These are phyloP conservation scores for Trichoderma koningiopsis DNA, from an alignment of 2,329 filamentous ascomycete species.

Conservation along the genomic window DNA sequence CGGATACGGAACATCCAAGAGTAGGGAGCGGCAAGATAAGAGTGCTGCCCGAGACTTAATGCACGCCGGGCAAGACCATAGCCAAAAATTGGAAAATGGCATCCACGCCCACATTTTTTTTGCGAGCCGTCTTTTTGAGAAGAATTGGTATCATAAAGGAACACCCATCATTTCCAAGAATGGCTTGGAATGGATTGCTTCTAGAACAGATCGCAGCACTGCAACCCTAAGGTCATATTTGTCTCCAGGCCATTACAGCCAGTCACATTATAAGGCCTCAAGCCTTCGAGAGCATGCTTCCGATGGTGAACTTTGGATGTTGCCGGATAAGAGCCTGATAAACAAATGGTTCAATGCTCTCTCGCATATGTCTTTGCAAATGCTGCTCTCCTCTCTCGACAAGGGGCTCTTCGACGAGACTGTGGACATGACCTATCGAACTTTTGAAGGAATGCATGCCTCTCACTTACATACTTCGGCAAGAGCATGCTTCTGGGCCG, in stretches of 20 bases:
- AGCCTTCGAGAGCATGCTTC: not conserved
- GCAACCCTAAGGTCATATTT: not conserved
- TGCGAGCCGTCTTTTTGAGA: not conserved
- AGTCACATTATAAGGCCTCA: not conserved
- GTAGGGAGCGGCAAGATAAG: not conserved
- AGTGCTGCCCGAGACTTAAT: not conserved
- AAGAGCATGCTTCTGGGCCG: conserved; percentile 2
- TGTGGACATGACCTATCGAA: not conserved
- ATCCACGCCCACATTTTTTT: not conserved
- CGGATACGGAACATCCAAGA: not conserved
- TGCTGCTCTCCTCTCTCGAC: not conserved
- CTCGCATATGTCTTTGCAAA: not conserved
- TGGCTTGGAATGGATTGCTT: conserved; percentile 4
- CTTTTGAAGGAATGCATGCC: not conserved
- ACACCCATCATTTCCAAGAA: not conserved
- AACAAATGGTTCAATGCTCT: not conserved
- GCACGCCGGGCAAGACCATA: not conserved
- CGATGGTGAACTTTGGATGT: not conserved
- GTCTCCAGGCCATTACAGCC: not conserved
- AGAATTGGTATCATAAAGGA: conserved; percentile 12
- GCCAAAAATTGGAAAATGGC: not conserved
- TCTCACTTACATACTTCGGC: not conserved
- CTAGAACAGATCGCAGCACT: not conserved
- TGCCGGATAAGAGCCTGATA: not conserved
- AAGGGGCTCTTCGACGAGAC: not conserved